Conservation (phyloP, 441 rosid species). For the Aleurites moluccanus region DNA sequence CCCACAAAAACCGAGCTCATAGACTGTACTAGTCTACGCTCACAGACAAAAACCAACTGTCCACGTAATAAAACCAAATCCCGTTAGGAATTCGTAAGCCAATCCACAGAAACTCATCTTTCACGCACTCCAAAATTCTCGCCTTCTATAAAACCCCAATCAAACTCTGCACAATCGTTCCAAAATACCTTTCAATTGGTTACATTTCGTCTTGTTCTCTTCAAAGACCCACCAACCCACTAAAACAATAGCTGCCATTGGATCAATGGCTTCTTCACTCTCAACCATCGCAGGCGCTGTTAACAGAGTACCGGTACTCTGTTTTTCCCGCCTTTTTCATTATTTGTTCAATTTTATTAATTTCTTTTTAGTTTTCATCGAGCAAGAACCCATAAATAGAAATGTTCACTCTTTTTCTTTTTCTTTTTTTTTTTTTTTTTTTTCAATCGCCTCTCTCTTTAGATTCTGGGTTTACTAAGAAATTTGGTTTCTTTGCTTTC, state of each 20-base stretch:
- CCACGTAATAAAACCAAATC: conserved; percentile 20
- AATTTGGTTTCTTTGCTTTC: too few relatives aligned
- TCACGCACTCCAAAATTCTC: conserved; percentile 8
- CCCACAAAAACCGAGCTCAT: too few relatives aligned
- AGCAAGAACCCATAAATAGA: not conserved
- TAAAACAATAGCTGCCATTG: conserved; percentile 20
- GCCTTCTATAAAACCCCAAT: conserved; percentile 17
- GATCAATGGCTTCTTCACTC: conserved; percentile 40
- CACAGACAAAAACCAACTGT: conserved; percentile 10
- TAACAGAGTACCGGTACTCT: conserved; percentile 33
- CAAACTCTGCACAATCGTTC: not conserved
- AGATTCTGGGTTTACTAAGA: not conserved
- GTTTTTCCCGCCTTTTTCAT: conserved; percentile 27
- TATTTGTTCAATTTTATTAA: not conserved
- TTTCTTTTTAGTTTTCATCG: conserved; percentile 15
- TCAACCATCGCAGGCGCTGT: conserved; percentile 34
- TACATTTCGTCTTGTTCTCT: conserved; percentile 30
- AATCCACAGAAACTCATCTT: conserved; percentile 13
- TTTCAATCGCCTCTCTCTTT: not conserved
- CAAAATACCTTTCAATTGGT: conserved; percentile 6
- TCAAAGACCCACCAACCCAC: not conserved
- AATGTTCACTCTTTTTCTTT: too few relatives aligned
- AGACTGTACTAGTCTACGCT: too few relatives aligned
- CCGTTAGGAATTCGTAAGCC: conserved; percentile 22
- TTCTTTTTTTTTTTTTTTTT: too few relatives aligned